phyloP scores from a whole-genome alignment of 345 rosid genomes.

The Sisymbrium altissimum region DNA sequence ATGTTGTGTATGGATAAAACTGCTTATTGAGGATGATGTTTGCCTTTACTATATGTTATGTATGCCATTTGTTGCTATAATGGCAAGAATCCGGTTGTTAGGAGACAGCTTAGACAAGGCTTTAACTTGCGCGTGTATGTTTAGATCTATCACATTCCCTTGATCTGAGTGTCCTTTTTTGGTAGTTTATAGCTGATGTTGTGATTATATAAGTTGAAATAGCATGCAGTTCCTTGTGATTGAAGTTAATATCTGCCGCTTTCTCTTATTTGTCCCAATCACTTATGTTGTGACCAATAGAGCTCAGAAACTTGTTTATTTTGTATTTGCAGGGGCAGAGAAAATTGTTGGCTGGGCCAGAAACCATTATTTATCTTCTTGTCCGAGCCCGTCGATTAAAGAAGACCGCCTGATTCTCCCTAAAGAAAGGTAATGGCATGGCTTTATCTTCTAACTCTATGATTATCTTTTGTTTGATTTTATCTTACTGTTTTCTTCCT shows the following conservation, averaged over 20 bases:
- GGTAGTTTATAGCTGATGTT: not conserved
- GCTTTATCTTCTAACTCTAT: not conserved
- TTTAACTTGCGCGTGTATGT: not conserved
- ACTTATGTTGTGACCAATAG: constrained; percentile 14
- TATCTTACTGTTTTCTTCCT: constrained; percentile 35
- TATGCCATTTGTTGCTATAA: not conserved
- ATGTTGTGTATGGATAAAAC: constrained; percentile 7
- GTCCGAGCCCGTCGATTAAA: constrained; percentile 56
- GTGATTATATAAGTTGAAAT: not conserved
- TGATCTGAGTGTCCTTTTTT: not conserved
- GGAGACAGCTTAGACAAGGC: constrained; percentile 1
- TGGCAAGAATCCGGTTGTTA: constrained; percentile 2
- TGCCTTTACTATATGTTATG: not conserved
- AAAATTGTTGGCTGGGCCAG: constrained; percentile 96
- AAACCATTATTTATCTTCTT: constrained; percentile 78
- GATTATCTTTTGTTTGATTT: not conserved
- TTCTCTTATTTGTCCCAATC: not conserved
- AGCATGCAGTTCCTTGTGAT: constrained; percentile 4
- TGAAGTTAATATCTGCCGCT: not conserved
- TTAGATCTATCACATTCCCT: constrained; percentile 6
- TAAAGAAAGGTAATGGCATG: constrained; percentile 61
- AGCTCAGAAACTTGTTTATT: constrained; percentile 12
- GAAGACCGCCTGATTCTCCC: constrained; percentile 74
- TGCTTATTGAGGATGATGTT: constrained; percentile 5
- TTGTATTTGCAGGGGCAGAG: constrained; percentile 67